These are phyloP conservation scores for Prunus dulcis DNA, from an alignment of 306 rosid species.

Conservation along the genomic window DNA sequence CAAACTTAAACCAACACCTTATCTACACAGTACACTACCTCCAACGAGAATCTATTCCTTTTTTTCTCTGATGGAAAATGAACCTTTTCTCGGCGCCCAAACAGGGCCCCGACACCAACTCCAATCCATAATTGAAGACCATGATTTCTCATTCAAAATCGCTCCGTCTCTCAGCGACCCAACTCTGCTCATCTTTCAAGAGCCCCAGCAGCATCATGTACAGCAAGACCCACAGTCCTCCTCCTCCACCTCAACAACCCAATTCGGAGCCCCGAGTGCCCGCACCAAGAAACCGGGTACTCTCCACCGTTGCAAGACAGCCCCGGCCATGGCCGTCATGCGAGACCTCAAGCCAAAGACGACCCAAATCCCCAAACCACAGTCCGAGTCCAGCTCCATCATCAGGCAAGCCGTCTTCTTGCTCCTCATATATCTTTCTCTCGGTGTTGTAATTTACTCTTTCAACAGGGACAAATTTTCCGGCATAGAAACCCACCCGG, in stretches of 20 bases:
- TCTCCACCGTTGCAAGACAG: conserved; percentile 69
- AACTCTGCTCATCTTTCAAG: conserved; percentile 1
- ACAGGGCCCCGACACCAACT: conserved; percentile 28
- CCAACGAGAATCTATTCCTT: neutral
- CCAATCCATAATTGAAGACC: conserved; percentile 18
- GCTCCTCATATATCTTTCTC: conserved; percentile 47
- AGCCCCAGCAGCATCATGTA: conserved; percentile 2
- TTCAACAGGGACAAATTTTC: conserved; percentile 58
- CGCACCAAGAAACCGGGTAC: conserved; percentile 30
- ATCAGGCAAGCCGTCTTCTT: conserved; percentile 56
- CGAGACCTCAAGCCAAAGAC: conserved; percentile 37
- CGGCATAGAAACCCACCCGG: conserved; percentile 63
- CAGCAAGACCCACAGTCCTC: conserved; percentile 29
- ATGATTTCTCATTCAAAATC: conserved; percentile 24
- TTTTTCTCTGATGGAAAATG: conserved; percentile 41
- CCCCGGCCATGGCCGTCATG: conserved; percentile 63
- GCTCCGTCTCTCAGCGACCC: conserved; percentile 41
- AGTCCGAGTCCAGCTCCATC: conserved; percentile 39
- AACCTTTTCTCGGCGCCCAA: conserved; percentile 47
- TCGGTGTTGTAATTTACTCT: conserved; percentile 67
- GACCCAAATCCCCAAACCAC: conserved; percentile 45
- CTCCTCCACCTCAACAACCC: conserved; percentile 11
- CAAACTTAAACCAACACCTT: neutral
- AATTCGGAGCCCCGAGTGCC: neutral
- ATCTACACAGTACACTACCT: neutral